Conservation (phyloP, 129 eudicot species). For the Artemisia annua region DNA sequence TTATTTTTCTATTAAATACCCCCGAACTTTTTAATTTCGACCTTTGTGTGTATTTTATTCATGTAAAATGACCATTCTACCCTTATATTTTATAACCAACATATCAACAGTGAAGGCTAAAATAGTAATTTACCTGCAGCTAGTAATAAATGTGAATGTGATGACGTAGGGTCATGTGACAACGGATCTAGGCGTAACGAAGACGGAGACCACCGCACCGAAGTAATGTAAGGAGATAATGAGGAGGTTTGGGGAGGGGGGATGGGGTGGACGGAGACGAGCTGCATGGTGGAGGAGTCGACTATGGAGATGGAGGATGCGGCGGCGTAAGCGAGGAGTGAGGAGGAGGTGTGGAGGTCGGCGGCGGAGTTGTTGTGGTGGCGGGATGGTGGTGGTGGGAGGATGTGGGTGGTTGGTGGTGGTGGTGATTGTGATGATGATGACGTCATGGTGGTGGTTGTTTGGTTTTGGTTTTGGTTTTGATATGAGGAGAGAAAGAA, state of each 20-base stretch:
- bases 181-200: conserved; percentile 37
- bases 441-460: neutral
- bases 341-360: conserved; percentile 47
- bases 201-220: conserved; percentile 47
- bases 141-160: conserved; percentile 61
- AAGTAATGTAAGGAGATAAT: conserved; percentile 33
- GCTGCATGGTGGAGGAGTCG: conserved; percentile 38
- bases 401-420: conserved; percentile 39
- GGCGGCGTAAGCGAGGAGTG: conserved; percentile 44
- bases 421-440: conserved; percentile 25
- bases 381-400: conserved; percentile 78
- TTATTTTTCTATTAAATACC: no score
- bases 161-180: conserved; percentile 45
- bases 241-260: conserved; percentile 27
- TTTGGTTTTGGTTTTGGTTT: no score
- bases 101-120: no score
- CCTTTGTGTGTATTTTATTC: no score
- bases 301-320: conserved; percentile 34
- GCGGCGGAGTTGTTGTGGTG: conserved; percentile 35
- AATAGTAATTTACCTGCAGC: conserved; percentile 55
- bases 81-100: no score
- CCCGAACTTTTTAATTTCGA: no score
- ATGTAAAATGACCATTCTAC: no score
- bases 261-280: conserved; percentile 42
- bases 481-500: no score